Base-by-base conservation (phyloP, 2,329 filamentous ascomycete species). In the Alternaria arbusti region DNA sequence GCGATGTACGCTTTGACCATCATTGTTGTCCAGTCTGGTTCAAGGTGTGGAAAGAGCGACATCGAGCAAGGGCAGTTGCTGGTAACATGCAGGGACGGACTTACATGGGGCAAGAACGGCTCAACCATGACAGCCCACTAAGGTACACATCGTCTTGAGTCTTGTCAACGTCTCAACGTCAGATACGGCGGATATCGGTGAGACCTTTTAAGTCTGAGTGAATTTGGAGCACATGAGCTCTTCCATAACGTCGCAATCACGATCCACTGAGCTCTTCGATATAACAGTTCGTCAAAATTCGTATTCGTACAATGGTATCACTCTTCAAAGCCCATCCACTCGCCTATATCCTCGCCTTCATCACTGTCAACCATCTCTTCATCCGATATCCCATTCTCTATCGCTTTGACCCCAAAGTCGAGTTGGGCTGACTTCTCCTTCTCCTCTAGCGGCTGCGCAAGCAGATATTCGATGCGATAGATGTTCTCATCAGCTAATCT, bases 401-500 rank as follows among this genome's bases (percentile, higher is more conserved):
- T 74, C 66, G 69, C 70, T 46, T 74, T 73, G 63, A 71, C 73
- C 10, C 71, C 77, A 46, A 80, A 80, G 45, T 77, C 76, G 26
- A 80, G 55, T 32, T 57, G 45, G 47, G 69, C 59, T 9, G 65
- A 59, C 44, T 70, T 71, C 22, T 73, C 74, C 51, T 70, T 70
- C 61, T 72, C 68, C 56, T 72, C 73, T n/a, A 67, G 64, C 7
- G 86, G 85, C 75, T 87, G 86, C 17, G 83, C 83, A 4, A 91
- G 82, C 30, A 97, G 83, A 75, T 96, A 97, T 74, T 97, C 93
- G 57, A 97, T 89, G 79, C 91, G 91, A 82, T 97, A 96, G 55
- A 91, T 86, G 74, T 97, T 98, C 78, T 94, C 91, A 71, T 97
- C 94, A 0, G 92, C 92, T 67, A 97, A 81, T 69, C 89, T 88